phyloP scores from a whole-genome alignment of 306 rosid genomes.

The Dicorynia guianensis region DNA sequence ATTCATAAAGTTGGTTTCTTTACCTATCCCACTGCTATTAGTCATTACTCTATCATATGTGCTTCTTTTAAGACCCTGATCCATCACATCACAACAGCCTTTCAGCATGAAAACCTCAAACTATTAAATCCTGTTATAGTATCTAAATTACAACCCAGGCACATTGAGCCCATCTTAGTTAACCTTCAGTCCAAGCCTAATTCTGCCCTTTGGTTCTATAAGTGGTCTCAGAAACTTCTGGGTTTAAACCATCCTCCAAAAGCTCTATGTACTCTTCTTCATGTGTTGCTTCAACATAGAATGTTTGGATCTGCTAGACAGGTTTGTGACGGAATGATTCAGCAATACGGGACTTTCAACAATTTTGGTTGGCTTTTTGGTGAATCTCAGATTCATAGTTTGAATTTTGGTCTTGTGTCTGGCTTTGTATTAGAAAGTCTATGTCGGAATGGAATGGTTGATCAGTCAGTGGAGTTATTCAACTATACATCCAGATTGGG shows the following conservation, averaged over 20 bases:
- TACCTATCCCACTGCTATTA: not conserved
- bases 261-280: constrained; percentile 24
- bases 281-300: constrained; percentile 32
- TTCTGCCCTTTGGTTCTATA: constrained; percentile 39
- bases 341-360: constrained; percentile 22
- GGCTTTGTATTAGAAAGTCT: constrained; percentile 37
- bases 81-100: constrained; percentile 7
- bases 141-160: constrained; percentile 27
- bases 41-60: not conserved
- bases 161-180: constrained; percentile 31
- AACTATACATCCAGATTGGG: constrained; percentile 14
- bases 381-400: not conserved
- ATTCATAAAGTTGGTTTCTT: not conserved
- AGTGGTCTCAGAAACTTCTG: constrained; percentile 36
- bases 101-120: constrained; percentile 10
- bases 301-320: constrained; percentile 35
- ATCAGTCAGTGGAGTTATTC: constrained; percentile 34
- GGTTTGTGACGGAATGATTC: constrained; percentile 28
- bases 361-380: constrained; percentile 2
- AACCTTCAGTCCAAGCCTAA: constrained; percentile 28
- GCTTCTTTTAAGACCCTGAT: constrained; percentile 26
- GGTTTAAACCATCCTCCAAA: constrained; percentile 33
- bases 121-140: constrained; percentile 12
- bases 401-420: constrained; percentile 10
- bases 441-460: constrained; percentile 38